These are phyloP conservation scores for Cryptococcus jaspeensis DNA, from an alignment of 1,284 basidiomycete species.

Conservation along the genomic window DNA sequence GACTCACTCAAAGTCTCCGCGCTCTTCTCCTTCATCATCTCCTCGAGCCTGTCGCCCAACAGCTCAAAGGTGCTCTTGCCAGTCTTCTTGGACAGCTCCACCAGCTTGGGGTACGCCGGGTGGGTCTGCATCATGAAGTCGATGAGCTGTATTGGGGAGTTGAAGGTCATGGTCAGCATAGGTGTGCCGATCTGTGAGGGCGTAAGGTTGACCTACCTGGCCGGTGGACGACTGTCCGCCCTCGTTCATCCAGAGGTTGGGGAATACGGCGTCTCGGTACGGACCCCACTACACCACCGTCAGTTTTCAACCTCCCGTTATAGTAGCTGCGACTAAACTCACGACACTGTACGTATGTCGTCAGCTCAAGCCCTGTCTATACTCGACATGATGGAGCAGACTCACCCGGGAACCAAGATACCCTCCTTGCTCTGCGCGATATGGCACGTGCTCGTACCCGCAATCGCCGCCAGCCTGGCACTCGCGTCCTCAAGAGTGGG, in stretches of 20 bases:
- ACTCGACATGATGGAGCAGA: not conserved
- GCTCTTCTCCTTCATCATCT: slow-evolving; percentile 60
- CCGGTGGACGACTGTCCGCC: slow-evolving; percentile 98
- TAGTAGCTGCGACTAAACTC: slow-evolving; percentile 5
- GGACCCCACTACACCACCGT: slow-evolving; percentile 71
- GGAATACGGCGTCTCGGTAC: slow-evolving; percentile 78
- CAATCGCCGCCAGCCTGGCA: slow-evolving; percentile 84
- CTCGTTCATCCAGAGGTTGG: slow-evolving; percentile 98
- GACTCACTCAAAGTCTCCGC: slow-evolving; percentile 60
- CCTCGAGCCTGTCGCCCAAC: slow-evolving; percentile 71
- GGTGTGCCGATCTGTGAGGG: not conserved
- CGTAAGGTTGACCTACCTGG: slow-evolving; percentile 60
- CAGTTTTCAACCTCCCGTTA: not conserved
- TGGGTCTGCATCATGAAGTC: slow-evolving; percentile 95
- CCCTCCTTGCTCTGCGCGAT: slow-evolving; percentile 78
- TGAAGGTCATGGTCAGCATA: slow-evolving; percentile 1
- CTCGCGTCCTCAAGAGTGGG: slow-evolving; percentile 69
- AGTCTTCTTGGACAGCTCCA: slow-evolving; percentile 57
- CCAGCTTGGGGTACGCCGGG: slow-evolving; percentile 71
- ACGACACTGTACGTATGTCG: slow-evolving; percentile 22
- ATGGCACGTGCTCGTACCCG: slow-evolving; percentile 95
- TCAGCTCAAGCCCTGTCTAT: not conserved
- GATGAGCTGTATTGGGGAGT: slow-evolving; percentile 62
- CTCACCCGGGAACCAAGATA: slow-evolving; percentile 75
- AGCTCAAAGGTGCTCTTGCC: slow-evolving; percentile 57